These are phyloP conservation scores for Phaseolus lunatus DNA, from an alignment of 306 rosid genomes.

Conservation along the genomic window DNA sequence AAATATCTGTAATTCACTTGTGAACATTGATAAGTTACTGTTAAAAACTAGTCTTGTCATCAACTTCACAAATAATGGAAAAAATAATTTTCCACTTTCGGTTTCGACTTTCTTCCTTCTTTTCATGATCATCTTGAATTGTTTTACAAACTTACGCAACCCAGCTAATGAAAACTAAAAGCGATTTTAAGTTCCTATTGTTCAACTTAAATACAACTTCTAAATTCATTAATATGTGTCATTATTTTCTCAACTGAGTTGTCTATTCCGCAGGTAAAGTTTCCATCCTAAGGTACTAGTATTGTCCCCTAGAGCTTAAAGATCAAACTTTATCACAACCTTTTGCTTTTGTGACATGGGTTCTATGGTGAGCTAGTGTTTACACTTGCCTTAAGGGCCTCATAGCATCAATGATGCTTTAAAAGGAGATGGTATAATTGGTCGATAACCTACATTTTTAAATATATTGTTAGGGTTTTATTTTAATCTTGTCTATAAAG, in stretches of 20 bases:
- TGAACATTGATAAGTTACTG: neutral
- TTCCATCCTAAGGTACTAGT: neutral
- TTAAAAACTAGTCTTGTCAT: neutral
- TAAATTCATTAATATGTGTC: neutral
- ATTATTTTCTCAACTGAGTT: neutral
- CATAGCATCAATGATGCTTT: neutral
- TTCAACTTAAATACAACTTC: neutral
- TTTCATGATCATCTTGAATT: neutral
- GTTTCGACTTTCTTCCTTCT: neutral
- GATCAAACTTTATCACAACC: neutral
- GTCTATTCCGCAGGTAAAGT: conserved; percentile 20
- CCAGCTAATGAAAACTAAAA: conserved; percentile 3
- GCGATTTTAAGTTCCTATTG: neutral
- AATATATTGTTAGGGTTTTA: too few species aligned
- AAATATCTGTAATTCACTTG: neutral
- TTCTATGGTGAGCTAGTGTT: neutral
- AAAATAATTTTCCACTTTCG: neutral
- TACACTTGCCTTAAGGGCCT: neutral
- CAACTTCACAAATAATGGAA: neutral
- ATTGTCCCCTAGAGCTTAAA: neutral
- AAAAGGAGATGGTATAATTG: too few species aligned
- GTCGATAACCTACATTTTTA: too few species aligned
- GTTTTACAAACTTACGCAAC: neutral
- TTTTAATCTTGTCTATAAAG: too few species aligned
- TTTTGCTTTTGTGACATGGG: neutral